Evolutionary conservation across 768 basidiomycete genomes (phyloP), one percentile per base, ranked within the genome.

Genomic region (Chlorophyllum brunneum): DNA sequence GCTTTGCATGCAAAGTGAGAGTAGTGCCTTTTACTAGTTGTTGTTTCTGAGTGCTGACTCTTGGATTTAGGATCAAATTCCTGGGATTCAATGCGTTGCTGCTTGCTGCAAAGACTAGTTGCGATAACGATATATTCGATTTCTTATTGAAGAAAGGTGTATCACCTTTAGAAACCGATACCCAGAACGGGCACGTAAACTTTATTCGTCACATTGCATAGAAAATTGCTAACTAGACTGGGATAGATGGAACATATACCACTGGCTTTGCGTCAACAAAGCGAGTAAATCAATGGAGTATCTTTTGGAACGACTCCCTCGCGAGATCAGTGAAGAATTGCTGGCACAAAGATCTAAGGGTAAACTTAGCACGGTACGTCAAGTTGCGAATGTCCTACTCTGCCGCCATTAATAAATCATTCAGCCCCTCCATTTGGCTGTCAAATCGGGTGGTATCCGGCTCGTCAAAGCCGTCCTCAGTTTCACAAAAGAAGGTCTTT

Each of bases 381-480:
- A 1, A 7, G 24, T 24, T 11, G 15, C 10, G 7, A 9, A 27
- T 18, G n/a, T 40, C 2, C 20, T 48, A 22, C 33, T 30, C 20
- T 34, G n/a, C 29, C 16, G 7, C 46, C 36, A 27, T 33, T 11
- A 24, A 10, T 34, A 11, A 24, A 11, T 39, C 24, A 3, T 16
- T 50, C 45, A 83, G 83, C 81, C 82, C 6, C 65, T 83, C 5
- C 80, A 78, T 55, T 36, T 81, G n/a, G 78, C 79, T 3, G 75
- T 79, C 11, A 75, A 77, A 54, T 38, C 33, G 0, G 69, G 67
- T 0, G 54, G 57, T 5, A 60, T 64, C 6, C 46, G 58, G 0
- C 48, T 69, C 3, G 70, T 75, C 39, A 59, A 67, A 30, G 54
- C 70, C 26, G 60, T 81, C 29, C 57, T 80, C 11, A 63, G 68